Percentiles rank a stretch among this genome's conserved stretches.
Evolutionary conservation across 1,284 basidiomycete species (phyloP).

Genomic region (Cerioporus squamosus): DNA sequence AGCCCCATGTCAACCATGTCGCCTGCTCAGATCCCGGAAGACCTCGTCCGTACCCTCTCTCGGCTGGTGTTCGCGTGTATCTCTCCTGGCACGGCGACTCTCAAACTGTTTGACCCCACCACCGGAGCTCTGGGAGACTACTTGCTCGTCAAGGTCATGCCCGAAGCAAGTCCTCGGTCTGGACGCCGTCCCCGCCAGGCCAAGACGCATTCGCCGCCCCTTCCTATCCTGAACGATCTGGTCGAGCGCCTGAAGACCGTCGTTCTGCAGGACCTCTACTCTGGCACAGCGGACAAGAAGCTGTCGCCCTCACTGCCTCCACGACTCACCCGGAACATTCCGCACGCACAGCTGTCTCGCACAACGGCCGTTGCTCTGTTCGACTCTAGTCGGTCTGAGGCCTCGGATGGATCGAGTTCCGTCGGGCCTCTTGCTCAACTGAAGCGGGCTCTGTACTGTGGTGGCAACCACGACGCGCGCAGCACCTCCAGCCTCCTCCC

Average conservation of each 20-base stretch:
- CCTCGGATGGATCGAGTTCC: background rate
- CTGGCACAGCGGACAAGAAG: background rate
- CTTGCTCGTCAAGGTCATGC: conserved; percentile 11
- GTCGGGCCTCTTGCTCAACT: background rate
- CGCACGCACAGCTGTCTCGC: background rate
- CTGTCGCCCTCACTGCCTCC: background rate
- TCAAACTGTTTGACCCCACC: conserved; percentile 18
- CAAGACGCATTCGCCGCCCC: background rate
- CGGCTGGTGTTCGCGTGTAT: conserved; percentile 12
- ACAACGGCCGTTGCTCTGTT: background rate
- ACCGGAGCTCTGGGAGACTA: conserved; percentile 17
- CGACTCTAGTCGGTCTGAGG: background rate
- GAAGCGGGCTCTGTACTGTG: background rate
- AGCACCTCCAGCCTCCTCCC: background rate
- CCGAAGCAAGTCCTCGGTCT: background rate
- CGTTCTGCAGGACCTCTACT: background rate
- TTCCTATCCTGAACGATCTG: background rate
- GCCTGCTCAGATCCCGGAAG: background rate
- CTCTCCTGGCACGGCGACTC: conserved; percentile 6
- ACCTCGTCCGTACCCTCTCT: conserved; percentile 10
- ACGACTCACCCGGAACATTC: background rate
- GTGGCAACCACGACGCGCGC: background rate
- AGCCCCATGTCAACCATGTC: too few relatives aligned
- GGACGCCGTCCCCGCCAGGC: background rate
- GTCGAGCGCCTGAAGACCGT: background rate